These are phyloP conservation scores for Epichloe amarillans DNA, from an alignment of 2,329 filamentous ascomycete genomes.

Conservation along the genomic window DNA sequence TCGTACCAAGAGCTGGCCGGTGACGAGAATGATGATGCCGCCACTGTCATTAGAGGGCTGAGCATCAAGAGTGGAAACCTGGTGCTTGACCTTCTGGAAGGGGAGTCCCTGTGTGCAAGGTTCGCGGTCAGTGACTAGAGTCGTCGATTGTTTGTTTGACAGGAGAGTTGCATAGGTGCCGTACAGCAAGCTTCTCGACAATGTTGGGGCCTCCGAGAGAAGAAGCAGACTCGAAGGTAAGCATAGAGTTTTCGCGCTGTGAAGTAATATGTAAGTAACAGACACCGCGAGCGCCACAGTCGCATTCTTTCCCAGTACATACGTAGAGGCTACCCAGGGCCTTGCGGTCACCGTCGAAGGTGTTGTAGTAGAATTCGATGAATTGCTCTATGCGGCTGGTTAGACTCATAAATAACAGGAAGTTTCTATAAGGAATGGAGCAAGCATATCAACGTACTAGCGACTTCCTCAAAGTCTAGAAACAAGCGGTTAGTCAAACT, in stretches of 20 bases:
- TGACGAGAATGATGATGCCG: conserved; percentile 76
- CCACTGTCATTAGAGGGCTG: conserved; percentile 57
- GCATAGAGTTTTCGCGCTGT: conserved; percentile 73
- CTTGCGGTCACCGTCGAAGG: conserved; percentile 63
- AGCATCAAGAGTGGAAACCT: conserved; percentile 64
- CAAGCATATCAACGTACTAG: conserved; percentile 25
- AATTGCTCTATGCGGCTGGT: conserved; percentile 57
- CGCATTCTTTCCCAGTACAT: conserved; percentile 24
- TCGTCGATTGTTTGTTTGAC: not conserved
- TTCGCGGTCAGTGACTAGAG: not conserved
- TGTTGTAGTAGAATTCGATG: conserved; percentile 79
- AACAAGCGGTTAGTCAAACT: conserved; percentile 10
- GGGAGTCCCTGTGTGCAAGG: conserved; percentile 47
- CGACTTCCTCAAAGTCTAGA: conserved; percentile 31
- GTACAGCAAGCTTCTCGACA: conserved; percentile 68
- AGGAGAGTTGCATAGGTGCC: conserved; percentile 12
- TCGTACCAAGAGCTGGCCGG: conserved; percentile 69
- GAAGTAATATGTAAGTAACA: conserved; percentile 2
- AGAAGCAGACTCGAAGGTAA: conserved; percentile 74
- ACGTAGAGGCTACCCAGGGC: conserved; percentile 66
- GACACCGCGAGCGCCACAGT: not conserved
- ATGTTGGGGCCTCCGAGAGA: conserved; percentile 53
- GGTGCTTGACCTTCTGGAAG: conserved; percentile 71
- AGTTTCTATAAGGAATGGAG: not conserved
- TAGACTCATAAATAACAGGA: not conserved